Percentiles rank a stretch among this genome's conserved stretches.
Conservation (phyloP, 1,284 basidiomycete species). For the Boletus hoseneyae region DNA sequence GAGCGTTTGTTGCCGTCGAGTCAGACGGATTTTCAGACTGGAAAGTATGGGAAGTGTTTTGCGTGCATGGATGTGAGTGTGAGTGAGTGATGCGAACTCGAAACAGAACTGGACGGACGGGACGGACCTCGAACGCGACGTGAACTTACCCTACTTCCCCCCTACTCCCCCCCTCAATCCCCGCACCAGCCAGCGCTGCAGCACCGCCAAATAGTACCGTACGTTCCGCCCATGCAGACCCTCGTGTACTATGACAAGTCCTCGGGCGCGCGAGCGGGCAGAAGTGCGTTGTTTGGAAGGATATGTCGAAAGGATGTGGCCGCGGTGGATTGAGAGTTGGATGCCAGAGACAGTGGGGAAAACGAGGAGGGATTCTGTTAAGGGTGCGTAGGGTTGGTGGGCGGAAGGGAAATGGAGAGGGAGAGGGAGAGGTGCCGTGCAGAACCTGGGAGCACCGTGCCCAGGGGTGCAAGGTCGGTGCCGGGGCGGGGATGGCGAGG, state of each 20-base stretch:
- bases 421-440: conserved; percentile 45
- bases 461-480: conserved; percentile 28
- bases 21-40: no score
- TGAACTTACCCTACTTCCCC: no score
- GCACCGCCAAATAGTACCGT: conserved; percentile 62
- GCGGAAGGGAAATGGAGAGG: neutral
- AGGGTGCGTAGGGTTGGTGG: neutral
- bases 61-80: no score
- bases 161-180: no score
- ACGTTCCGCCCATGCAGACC: conserved; percentile 66
- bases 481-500: neutral
- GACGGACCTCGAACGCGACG: no score
- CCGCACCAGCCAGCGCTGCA: conserved; percentile 27
- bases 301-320: no score
- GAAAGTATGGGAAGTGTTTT: no score
- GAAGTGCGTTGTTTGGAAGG: no score
- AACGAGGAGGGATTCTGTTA: conserved; percentile 62
- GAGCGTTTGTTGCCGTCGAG: no score
- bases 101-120: no score
- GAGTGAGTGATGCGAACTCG: no score
- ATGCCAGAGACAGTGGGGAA: conserved; percentile 64
- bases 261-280: conserved; percentile 52
- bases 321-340: conserved; percentile 66
- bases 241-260: conserved; percentile 73
- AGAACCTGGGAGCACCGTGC: conserved; percentile 46